phyloP scores from a whole-genome alignment of 495 filamentous ascomycete genomes.

The Penicillium steckii region DNA sequence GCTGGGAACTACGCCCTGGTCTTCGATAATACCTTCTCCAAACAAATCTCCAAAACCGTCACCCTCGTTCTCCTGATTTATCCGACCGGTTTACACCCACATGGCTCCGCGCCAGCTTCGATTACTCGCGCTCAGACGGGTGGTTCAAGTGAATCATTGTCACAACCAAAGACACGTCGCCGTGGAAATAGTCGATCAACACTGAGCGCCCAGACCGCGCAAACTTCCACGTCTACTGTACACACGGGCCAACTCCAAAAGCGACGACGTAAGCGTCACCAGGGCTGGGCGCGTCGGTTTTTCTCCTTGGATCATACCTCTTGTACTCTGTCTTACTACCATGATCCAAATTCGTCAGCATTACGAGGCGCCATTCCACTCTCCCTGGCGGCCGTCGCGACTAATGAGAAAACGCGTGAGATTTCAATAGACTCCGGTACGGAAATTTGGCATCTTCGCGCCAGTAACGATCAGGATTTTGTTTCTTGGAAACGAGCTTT shows the following conservation, averaged over 20 bases:
- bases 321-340: slow-evolving; percentile 92
- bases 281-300: slow-evolving; percentile 88
- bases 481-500: slow-evolving; percentile 80
- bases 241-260: slow-evolving; percentile 84
- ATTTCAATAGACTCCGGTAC: slow-evolving; percentile 97
- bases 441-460: slow-evolving; percentile 95
- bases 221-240: slow-evolving; percentile 33
- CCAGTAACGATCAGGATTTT: slow-evolving; percentile 79
- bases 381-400: slow-evolving; percentile 83
- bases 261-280: slow-evolving; percentile 85
- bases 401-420: slow-evolving; percentile 80
- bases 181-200: slow-evolving; percentile 35
- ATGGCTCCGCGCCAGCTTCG: slow-evolving; percentile 40
- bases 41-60: slow-evolving; percentile 88
- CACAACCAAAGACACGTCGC: slow-evolving; percentile 28
- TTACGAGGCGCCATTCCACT: slow-evolving; percentile 90
- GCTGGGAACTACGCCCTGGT: slow-evolving; percentile 95
- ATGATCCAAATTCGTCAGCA: slow-evolving; percentile 85
- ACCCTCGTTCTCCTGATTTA: slow-evolving; percentile 95
- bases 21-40: slow-evolving; percentile 98
- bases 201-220: slow-evolving; percentile 26
- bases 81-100: slow-evolving; percentile 78
- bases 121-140: slow-evolving; percentile 41
- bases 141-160: slow-evolving; percentile 33
- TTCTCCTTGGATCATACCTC: slow-evolving; percentile 93